Conservation (phyloP, 164 flowering plant species). For the Litsea cubeba region DNA sequence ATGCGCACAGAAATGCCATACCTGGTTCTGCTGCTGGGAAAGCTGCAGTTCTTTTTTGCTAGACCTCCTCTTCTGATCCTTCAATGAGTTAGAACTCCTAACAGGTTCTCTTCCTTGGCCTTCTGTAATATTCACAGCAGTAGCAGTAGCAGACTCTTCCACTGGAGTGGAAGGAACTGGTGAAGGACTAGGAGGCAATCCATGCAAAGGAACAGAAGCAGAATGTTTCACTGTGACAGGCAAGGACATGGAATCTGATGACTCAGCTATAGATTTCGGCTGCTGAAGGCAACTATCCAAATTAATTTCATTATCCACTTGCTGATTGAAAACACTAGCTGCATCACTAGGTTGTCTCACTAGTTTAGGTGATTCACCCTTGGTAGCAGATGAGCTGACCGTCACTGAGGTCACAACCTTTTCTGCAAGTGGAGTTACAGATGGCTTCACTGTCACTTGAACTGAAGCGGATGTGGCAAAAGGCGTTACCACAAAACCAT, state of each 20-base stretch:
- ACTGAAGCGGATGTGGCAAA: conserved; percentile 22
- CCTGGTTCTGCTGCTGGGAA: conserved; percentile 13
- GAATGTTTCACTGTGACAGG: conserved; percentile 22
- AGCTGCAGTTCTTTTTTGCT: conserved; percentile 1
- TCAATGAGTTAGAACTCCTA: conserved; percentile 47
- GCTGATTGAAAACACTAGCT: conserved; percentile 16
- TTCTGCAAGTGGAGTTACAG: conserved; percentile 31
- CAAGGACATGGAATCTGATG: conserved; percentile 17
- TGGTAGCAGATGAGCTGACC: conserved; percentile 30
- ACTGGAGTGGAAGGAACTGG: conserved; percentile 14
- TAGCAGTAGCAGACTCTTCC: conserved; percentile 31
- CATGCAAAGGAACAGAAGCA: conserved; percentile 16
- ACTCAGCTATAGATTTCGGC: conserved; percentile 27
- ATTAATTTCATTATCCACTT: conserved; percentile 24
- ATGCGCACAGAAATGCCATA: background rate
- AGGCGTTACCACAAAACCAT: conserved; percentile 23
- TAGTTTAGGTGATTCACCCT: conserved; percentile 35
- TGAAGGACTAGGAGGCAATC: conserved; percentile 8
- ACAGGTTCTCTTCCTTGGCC: conserved; percentile 28
- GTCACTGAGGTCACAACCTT: conserved; percentile 29
- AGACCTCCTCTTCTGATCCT: conserved; percentile 33
- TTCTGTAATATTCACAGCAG: conserved; percentile 22
- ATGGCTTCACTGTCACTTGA: conserved; percentile 47
- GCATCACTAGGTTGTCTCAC: conserved; percentile 26
- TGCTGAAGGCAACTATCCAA: conserved; percentile 22